Evolutionary conservation across 768 basidiomycete species (phyloP), one percentile per base, ranked within the genome.

Genomic region (Pleurotus djamor): DNA sequence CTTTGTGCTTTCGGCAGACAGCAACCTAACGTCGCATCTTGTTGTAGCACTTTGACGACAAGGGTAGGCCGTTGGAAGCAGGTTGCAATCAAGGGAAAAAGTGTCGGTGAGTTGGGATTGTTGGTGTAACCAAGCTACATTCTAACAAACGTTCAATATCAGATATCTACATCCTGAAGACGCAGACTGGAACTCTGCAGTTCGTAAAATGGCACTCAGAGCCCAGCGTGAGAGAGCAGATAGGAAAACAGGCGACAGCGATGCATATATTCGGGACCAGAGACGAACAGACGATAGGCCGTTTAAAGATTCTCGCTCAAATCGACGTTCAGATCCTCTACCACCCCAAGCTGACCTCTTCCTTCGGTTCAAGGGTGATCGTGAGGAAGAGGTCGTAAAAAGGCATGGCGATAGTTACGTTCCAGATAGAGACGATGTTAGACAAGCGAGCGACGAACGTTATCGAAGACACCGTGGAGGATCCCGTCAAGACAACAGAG

Each of bases 101-200:
- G 38, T 84, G 83, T 68, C 80, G 83, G 83, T 82, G 63, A 57
- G 78, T 70, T 2, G n/a, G 14, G 8, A 17, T 21, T 14, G 13
- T 50, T 16, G 34, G 37, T 32, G 10, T 47, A 37, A 33, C 35
- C 13, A 37, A 47, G 36, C 13, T 12, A 9, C 33, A 36, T 4
- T 48, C 34, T 13, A 12, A 4, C 14, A 14, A 8, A 6, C 7
- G 38, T 21, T 32, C 37, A 12, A 13, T 41, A 8, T 47, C 43
- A 73, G 83, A 33, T 84, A 81, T 61, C 74, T 83, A 38, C 83
- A 84, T 61, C 83, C 83, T 34, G 70, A 65, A 48, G 83, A 84
- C 65, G 60, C 72, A 35, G 74, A 79, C 48, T 83, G 82, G 73
- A 67, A 69, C 4, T 66, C 67, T 56, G 47, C 66, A 16, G 66